phyloP scores from a whole-genome alignment of 345 rosid genomes.

The Camelina neglecta region DNA sequence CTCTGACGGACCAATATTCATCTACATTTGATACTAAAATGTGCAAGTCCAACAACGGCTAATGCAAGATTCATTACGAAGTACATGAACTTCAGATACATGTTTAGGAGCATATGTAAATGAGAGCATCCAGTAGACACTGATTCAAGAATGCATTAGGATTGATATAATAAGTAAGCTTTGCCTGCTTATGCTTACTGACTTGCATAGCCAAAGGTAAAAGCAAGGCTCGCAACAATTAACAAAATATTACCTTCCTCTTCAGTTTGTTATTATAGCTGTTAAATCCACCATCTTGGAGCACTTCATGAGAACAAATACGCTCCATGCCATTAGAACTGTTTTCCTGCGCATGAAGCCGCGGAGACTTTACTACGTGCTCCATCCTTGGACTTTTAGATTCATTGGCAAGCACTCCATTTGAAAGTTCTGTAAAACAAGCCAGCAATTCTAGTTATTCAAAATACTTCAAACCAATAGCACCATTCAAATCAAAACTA shows the following conservation, averaged over 20 bases:
- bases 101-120: neutral
- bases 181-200: slow-evolving; percentile 8
- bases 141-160: neutral
- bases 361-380: slow-evolving; percentile 45
- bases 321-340: slow-evolving; percentile 49
- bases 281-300: slow-evolving; percentile 57
- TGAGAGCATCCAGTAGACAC: neutral
- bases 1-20: neutral
- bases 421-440: slow-evolving; percentile 54
- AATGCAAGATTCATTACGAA: neutral
- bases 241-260: slow-evolving; percentile 68
- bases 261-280: slow-evolving; percentile 55
- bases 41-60: neutral
- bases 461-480: slow-evolving; percentile 5
- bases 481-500: neutral
- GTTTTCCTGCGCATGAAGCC: slow-evolving; percentile 42
- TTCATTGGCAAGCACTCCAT: slow-evolving; percentile 47
- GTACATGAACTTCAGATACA: neutral
- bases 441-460: slow-evolving; percentile 26
- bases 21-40: neutral
- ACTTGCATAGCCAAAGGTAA: slow-evolving; percentile 6
- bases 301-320: slow-evolving; percentile 93
- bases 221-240: slow-evolving; percentile 2
- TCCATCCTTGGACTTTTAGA: slow-evolving; percentile 44
- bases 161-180: neutral